Conservation (phyloP, 169 alveolate species). For the Neospora caninum region DNA sequence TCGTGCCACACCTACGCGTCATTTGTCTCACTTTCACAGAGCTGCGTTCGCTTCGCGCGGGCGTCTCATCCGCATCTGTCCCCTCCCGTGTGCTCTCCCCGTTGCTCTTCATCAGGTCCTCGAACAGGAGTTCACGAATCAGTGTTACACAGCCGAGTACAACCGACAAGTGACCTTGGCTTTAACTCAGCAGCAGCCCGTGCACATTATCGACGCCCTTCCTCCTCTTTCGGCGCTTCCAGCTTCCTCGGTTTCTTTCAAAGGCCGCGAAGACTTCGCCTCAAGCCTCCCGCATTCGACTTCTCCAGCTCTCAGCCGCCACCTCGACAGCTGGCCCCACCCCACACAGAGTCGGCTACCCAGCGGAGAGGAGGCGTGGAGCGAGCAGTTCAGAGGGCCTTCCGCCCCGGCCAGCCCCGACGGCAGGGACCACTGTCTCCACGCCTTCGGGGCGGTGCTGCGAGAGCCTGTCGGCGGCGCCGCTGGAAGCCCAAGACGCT, state of each 20-base stretch:
- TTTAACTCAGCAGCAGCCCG: slow-evolving; percentile 30
- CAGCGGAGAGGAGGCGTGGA: too few relatives aligned
- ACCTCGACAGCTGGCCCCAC: background rate
- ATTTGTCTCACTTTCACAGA: background rate
- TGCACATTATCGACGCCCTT: background rate
- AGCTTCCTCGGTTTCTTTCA: background rate
- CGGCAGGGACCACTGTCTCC: background rate
- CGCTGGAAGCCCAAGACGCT: background rate
- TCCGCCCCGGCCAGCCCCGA: too few relatives aligned
- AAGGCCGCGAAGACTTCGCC: background rate
- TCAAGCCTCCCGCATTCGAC: background rate
- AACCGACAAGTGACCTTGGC: slow-evolving; percentile 60
- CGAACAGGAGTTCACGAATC: slow-evolving; percentile 75
- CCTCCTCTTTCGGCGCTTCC: background rate
- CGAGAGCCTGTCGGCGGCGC: background rate
- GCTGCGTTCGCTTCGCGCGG: background rate
- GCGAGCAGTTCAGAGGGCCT: too few relatives aligned
- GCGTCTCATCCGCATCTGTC: too few relatives aligned
- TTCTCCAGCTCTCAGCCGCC: background rate
- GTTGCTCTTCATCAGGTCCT: slow-evolving; percentile 39
- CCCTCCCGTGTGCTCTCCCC: background rate
- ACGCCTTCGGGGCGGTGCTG: background rate
- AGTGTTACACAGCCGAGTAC: slow-evolving; percentile 78
- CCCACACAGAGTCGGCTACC: background rate
- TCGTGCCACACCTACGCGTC: background rate